Conservation (phyloP, 192 early-diverging fungal genomes). For the Umbelopsis vinacea region DNA sequence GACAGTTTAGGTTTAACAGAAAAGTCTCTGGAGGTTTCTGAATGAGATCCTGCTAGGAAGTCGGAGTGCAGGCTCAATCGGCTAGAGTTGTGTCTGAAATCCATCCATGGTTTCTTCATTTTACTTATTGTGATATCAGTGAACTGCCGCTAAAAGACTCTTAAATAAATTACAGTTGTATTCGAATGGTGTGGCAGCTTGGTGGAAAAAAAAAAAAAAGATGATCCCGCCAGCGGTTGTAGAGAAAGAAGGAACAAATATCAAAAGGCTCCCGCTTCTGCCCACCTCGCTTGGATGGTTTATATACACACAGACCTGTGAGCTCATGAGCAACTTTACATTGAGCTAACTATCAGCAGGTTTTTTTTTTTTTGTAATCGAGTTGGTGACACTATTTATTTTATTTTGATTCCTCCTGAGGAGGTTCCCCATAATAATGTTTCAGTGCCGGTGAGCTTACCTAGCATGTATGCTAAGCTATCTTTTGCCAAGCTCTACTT, state of each 20-base stretch:
- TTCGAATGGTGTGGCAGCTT: neutral
- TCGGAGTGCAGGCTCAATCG: too few relatives aligned
- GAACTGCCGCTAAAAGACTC: neutral
- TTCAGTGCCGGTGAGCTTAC: neutral
- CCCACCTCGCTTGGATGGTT: too few relatives aligned
- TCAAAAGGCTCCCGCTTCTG: neutral
- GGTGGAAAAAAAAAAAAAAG: neutral
- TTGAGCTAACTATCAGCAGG: too few relatives aligned
- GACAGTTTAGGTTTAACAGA: neutral
- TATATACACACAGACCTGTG: neutral
- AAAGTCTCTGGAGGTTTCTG: neutral
- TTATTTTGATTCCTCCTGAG: constrained; percentile 6
- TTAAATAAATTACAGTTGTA: neutral
- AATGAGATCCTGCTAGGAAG: too few relatives aligned
- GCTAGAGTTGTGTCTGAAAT: neutral
- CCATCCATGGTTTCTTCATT: constrained; percentile 5
- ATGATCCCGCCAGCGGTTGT: constrained; percentile 3
- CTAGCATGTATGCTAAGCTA: too few relatives aligned
- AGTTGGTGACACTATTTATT: neutral
- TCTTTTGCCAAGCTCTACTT: too few relatives aligned
- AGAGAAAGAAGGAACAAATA: neutral
- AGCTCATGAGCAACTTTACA: too few relatives aligned
- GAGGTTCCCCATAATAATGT: neutral
- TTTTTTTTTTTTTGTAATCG: too few relatives aligned
- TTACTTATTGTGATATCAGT: neutral